phyloP scores from a whole-genome alignment of 129 eudicot species.

The Pittosporum tobira region DNA sequence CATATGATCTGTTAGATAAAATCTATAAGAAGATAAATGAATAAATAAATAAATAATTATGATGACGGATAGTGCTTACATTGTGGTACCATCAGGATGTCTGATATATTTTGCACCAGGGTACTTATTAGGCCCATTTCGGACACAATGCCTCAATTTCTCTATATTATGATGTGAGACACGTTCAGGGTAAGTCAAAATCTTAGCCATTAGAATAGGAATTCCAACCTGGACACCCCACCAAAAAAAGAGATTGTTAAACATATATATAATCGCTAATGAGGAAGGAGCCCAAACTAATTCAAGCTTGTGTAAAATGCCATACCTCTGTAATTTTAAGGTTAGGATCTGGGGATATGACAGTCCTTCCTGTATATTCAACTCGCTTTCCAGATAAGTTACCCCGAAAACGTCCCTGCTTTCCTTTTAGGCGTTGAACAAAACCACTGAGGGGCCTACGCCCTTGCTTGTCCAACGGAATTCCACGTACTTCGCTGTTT shows the following conservation, averaged over 20 bases:
- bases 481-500: conserved; percentile 76
- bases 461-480: conserved; percentile 17
- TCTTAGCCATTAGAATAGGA: conserved; percentile 80
- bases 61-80: conserved; percentile 35
- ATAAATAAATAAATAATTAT: neutral
- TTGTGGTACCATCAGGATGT: conserved; percentile 60
- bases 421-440: conserved; percentile 92
- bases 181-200: conserved; percentile 82
- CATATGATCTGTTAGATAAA: neutral
- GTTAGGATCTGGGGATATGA: conserved; percentile 98
- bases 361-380: conserved; percentile 93
- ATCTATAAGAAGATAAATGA: neutral
- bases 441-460: conserved; percentile 59
- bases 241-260: conserved; percentile 13
- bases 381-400: conserved; percentile 94
- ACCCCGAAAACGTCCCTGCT: conserved; percentile 90
- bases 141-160: conserved; percentile 78
- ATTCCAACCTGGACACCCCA: conserved; percentile 66
- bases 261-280: neutral
- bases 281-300: conserved; percentile 6
- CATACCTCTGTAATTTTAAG: conserved; percentile 84
- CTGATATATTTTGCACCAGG: conserved; percentile 89
- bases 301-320: conserved; percentile 1
- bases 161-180: conserved; percentile 90
- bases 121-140: conserved; percentile 75